A percentile compares a stretch with the other conserved stretches of the same genome.
Evolutionary conservation across 805 yeast genomes (phyloP).

Genomic region (Aciculoconidium aculeatum): DNA sequence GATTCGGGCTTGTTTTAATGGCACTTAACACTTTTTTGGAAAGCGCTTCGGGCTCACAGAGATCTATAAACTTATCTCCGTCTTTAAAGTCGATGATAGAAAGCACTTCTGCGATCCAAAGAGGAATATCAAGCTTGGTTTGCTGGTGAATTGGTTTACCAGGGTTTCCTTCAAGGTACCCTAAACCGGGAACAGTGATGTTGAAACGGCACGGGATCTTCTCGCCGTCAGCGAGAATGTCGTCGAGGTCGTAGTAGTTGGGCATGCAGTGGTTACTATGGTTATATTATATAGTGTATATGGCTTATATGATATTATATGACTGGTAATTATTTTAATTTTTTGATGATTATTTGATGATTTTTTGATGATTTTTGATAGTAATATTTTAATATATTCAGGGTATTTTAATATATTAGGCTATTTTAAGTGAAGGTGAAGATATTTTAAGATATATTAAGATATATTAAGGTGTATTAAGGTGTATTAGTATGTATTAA

Average conservation of each 20-base stretch:
- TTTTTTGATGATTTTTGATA: too few relatives aligned
- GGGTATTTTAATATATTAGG: too few relatives aligned
- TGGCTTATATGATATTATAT: too few relatives aligned
- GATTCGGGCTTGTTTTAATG: conserved; percentile 62
- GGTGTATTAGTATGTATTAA: too few relatives aligned
- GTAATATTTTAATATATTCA: too few relatives aligned
- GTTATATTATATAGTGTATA: too few relatives aligned
- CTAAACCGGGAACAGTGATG: conserved; percentile 78
- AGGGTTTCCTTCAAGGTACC: conserved; percentile 76
- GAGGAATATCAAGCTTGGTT: conserved; percentile 69
- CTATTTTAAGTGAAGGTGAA: too few relatives aligned
- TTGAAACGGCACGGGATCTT: conserved; percentile 77
- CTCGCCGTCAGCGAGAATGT: conserved; percentile 63
- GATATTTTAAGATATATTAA: too few relatives aligned
- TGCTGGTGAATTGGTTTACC: conserved; percentile 54
- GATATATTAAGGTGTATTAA: too few relatives aligned
- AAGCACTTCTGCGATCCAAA: conserved; percentile 81
- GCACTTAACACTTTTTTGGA: conserved; percentile 68
- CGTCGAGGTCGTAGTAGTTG: conserved; percentile 69
- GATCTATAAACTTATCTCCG: conserved; percentile 52
- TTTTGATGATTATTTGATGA: too few relatives aligned
- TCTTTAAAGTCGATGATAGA: conserved; percentile 42
- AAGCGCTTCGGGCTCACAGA: conserved; percentile 68
- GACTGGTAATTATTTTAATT: too few relatives aligned
- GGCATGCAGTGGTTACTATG: too few relatives aligned